Conservation (phyloP, 768 basidiomycete genomes). For the Pleurotus djamor region DNA sequence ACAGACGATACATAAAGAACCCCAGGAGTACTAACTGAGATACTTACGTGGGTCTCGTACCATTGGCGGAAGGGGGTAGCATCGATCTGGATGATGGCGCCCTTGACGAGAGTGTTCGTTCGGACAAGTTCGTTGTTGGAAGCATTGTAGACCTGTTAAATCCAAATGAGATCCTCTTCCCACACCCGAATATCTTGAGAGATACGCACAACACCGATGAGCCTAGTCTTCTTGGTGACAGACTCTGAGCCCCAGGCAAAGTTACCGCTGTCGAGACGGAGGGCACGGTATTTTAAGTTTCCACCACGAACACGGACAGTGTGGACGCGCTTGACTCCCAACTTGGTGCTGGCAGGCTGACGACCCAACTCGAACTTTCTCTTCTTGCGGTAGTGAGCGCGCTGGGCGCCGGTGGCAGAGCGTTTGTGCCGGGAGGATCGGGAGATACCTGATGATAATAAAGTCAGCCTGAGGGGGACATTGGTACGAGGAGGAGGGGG, state of each 20-base stretch:
- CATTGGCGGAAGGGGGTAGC: slow-evolving; percentile 99
- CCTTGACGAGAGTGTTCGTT: slow-evolving; percentile 98
- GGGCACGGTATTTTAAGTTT: slow-evolving; percentile 92
- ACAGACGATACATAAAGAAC: not conserved
- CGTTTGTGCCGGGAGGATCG: slow-evolving; percentile 98
- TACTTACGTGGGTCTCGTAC: slow-evolving; percentile 96
- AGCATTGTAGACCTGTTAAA: slow-evolving; percentile 87
- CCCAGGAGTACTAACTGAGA: not conserved
- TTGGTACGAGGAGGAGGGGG: slow-evolving; percentile 20
- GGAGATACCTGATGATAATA: slow-evolving; percentile 76
- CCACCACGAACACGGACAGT: slow-evolving; percentile 94
- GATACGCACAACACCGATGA: slow-evolving; percentile 87
- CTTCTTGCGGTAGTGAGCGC: slow-evolving; percentile 99
- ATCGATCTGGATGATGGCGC: slow-evolving; percentile 95
- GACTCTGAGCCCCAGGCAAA: slow-evolving; percentile 99
- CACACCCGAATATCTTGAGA: slow-evolving; percentile 1
- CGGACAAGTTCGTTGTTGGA: slow-evolving; percentile 99
- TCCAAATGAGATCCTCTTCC: slow-evolving; percentile 2
- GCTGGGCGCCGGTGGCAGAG: slow-evolving; percentile 88
- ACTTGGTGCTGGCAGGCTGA: slow-evolving; percentile 96
- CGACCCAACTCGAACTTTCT: slow-evolving; percentile 99
- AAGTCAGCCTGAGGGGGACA: slow-evolving; percentile 11
- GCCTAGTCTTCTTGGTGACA: slow-evolving; percentile 91
- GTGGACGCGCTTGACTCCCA: slow-evolving; percentile 94
- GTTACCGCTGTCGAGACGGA: slow-evolving; percentile 96